These are phyloP conservation scores for Chaetomium cochliodes DNA, from an alignment of 495 filamentous ascomycete species.

Conservation along the genomic window DNA sequence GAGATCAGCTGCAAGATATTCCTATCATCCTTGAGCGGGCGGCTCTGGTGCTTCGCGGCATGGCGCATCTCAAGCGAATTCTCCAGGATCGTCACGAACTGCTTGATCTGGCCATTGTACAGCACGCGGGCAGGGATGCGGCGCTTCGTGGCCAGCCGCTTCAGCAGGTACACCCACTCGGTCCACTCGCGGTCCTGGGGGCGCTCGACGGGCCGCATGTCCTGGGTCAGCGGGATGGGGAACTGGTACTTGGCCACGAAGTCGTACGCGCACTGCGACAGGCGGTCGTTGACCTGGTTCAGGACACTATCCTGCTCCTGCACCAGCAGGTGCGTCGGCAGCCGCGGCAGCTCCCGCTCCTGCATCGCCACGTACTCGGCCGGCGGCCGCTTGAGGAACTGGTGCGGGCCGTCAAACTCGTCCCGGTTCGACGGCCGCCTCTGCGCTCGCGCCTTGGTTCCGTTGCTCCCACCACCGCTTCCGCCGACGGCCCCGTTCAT, in stretches of 20 bases:
- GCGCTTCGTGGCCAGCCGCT: slow-evolving; percentile 79
- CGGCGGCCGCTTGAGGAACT: slow-evolving; percentile 68
- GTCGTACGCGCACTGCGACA: slow-evolving; percentile 83
- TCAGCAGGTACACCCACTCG: slow-evolving; percentile 87
- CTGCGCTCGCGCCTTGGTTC: slow-evolving; percentile 57
- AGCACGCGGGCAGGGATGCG: slow-evolving; percentile 78
- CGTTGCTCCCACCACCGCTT: too few relatives aligned
- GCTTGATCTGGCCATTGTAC: slow-evolving; percentile 87
- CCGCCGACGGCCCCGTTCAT: too few relatives aligned
- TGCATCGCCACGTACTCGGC: slow-evolving; percentile 66
- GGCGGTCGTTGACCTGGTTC: slow-evolving; percentile 73
- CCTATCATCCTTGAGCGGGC: slow-evolving; percentile 84
- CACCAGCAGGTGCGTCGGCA: slow-evolving; percentile 77
- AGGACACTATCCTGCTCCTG: slow-evolving; percentile 82
- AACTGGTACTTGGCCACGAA: slow-evolving; percentile 89
- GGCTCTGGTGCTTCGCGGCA: slow-evolving; percentile 71
- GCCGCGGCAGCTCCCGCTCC: slow-evolving; percentile 74
- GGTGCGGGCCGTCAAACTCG: slow-evolving; percentile 84
- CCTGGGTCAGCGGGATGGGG: slow-evolving; percentile 73
- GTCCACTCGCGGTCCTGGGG: slow-evolving; percentile 86
- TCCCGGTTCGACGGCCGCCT: slow-evolving; percentile 77
- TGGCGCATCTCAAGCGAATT: slow-evolving; percentile 85
- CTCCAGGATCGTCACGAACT: slow-evolving; percentile 77
- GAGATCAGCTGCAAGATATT: slow-evolving; percentile 85
- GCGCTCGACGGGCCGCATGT: slow-evolving; percentile 75